Evolutionary conservation across 2,329 filamentous ascomycete species (phyloP).

Genomic region (Amesomyces nigricolor): DNA sequence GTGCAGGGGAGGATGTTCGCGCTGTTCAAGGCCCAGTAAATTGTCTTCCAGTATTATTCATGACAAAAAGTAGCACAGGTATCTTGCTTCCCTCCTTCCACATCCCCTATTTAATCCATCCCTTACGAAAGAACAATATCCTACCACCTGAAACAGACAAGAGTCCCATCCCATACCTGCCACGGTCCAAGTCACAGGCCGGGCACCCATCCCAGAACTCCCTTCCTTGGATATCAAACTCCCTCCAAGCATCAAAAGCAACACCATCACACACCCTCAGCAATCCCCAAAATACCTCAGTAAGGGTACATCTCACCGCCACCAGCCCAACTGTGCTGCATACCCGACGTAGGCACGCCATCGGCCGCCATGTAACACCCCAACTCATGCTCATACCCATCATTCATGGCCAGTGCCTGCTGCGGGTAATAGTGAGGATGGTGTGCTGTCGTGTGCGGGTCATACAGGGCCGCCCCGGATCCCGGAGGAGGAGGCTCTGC

Average conservation of each 20-base stretch:
- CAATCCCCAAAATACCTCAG: not conserved
- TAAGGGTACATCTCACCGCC: constrained; percentile 21
- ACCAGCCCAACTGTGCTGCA: constrained; percentile 26
- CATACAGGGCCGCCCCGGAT: constrained; percentile 14
- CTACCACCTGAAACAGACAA: no score
- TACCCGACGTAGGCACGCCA: constrained; percentile 11
- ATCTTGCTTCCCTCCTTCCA: no score
- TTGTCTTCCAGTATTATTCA: no score
- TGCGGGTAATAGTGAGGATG: constrained; percentile 9
- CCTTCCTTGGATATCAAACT: not conserved
- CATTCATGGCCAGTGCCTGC: constrained; percentile 24
- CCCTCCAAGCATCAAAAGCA: not conserved
- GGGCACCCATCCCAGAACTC: no score
- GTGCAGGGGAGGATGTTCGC: no score
- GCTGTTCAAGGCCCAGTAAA: no score
- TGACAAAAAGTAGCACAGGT: no score
- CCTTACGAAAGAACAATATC: no score
- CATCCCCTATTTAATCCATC: no score
- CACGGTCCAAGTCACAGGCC: not conserved
- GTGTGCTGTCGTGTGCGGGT: constrained; percentile 13
- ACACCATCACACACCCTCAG: no score
- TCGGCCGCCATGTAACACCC: constrained; percentile 29
- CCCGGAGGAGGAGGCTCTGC: not conserved
- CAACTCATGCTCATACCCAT: constrained; percentile 31
- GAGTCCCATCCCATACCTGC: not conserved